Evolutionary conservation across 2,329 filamentous ascomycete genomes (phyloP).

Genomic region (Fusarium clavum): DNA sequence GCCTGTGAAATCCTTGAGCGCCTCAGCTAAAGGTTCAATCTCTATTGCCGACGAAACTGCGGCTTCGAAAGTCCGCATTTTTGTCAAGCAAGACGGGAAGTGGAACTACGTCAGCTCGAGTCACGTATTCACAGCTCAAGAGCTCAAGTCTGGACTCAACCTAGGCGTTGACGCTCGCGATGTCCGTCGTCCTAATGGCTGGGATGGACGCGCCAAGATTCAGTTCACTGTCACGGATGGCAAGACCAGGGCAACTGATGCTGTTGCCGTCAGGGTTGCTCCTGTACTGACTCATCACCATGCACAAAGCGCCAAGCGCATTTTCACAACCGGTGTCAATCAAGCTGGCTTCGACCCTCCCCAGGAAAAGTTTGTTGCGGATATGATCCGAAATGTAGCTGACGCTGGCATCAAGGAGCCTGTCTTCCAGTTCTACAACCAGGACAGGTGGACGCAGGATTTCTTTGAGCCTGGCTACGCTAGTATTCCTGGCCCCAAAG

Average conservation of each 20-base stretch:
- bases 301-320: constrained; percentile 45
- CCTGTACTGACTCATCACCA: constrained; percentile 54
- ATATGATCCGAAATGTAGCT: constrained; percentile 14
- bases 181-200: constrained; percentile 33
- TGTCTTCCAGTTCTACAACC: constrained; percentile 17
- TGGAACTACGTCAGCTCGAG: constrained; percentile 44
- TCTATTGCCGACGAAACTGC: constrained; percentile 20
- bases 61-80: constrained; percentile 46
- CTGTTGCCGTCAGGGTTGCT: constrained; percentile 50
- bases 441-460: constrained; percentile 53
- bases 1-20: constrained; percentile 34
- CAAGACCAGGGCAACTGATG: constrained; percentile 33
- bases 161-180: constrained; percentile 53
- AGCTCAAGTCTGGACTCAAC: constrained; percentile 48
- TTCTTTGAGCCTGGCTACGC: constrained; percentile 54
- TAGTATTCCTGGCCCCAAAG: constrained; percentile 54
- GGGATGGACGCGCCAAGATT: constrained; percentile 47
- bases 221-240: constrained; percentile 48
- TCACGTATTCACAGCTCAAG: constrained; percentile 44
- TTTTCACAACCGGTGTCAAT: constrained; percentile 22
- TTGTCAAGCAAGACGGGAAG: constrained; percentile 35
- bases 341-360: neutral
- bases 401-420: constrained; percentile 17
- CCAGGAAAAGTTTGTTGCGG: constrained; percentile 7
- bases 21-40: constrained; percentile 33